Evolutionary conservation across 1,139 yeast species (phyloP).

Genomic region (Yamadazyma oceani): DNA sequence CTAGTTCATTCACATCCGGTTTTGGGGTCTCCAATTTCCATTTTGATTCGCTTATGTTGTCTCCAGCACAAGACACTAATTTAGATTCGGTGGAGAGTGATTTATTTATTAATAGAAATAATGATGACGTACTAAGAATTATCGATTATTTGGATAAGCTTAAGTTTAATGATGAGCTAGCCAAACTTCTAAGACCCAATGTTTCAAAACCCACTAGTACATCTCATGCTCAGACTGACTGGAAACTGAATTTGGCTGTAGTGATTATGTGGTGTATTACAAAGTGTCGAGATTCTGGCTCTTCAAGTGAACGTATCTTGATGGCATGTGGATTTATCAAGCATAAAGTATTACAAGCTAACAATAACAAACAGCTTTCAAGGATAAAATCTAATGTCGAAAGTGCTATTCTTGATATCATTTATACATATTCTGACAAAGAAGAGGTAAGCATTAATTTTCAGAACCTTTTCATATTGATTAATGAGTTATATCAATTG

Average conservation of each 20-base stretch:
- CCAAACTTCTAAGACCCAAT: constrained; percentile 29
- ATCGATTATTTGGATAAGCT: constrained; percentile 35
- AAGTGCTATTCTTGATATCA: constrained; percentile 45
- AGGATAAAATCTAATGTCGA: constrained; percentile 47
- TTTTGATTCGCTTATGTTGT: constrained; percentile 8
- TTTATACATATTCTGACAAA: constrained; percentile 39
- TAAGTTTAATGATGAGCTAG: constrained; percentile 32
- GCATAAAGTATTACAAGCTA: constrained; percentile 28
- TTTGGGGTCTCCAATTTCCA: constrained; percentile 8
- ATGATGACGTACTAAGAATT: constrained; percentile 33
- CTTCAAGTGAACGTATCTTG: constrained; percentile 34
- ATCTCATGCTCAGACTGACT: constrained; percentile 17
- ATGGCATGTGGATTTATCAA: constrained; percentile 42
- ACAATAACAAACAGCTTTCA: constrained; percentile 22
- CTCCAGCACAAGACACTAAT: constrained; percentile 9
- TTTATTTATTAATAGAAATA: constrained; percentile 26
- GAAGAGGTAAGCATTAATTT: constrained; percentile 22
- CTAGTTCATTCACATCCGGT: constrained; percentile 13
- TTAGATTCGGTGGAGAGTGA: constrained; percentile 17
- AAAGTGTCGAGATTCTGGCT: constrained; percentile 29
- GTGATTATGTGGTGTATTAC: constrained; percentile 54
- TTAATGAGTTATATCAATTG: constrained; percentile 54
- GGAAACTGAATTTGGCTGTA: constrained; percentile 42
- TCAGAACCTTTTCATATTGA: constrained; percentile 47
- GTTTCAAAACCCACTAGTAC: constrained; percentile 10